Evolutionary conservation across 495 filamentous ascomycete species (phyloP).

Genomic region (Penicillium alfredii): DNA sequence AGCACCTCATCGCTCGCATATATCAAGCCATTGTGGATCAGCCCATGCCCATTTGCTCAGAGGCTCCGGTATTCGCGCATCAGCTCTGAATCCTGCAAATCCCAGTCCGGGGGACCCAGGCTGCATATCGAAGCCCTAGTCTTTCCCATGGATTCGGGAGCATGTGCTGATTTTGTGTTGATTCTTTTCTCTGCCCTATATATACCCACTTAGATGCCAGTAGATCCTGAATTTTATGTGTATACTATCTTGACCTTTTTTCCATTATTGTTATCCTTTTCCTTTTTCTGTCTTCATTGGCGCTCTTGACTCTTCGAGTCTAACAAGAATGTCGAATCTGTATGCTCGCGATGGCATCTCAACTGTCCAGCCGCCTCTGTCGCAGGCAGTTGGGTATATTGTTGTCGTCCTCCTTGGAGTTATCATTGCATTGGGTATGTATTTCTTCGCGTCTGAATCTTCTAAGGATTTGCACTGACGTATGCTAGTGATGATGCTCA

Average conservation of each 20-base stretch:
- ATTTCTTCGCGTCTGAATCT: neutral
- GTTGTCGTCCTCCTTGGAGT: constrained; percentile 30
- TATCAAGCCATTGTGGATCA: constrained; percentile 25
- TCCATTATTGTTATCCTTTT: too few relatives aligned
- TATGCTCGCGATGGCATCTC: constrained; percentile 15
- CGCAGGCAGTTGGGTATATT: constrained; percentile 34
- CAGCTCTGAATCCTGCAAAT: neutral
- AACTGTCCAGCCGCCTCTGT: constrained; percentile 28
- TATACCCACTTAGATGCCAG: neutral
- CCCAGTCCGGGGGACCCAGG: neutral
- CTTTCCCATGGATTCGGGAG: neutral
- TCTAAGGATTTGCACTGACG: neutral
- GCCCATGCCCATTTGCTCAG: constrained; percentile 3
- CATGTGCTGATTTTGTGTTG: neutral
- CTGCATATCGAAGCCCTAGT: constrained; percentile 1
- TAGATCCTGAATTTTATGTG: neutral
- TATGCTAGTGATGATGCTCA: constrained; percentile 30
- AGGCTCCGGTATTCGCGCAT: neutral
- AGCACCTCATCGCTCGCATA: constrained; percentile 25
- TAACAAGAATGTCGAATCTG: constrained; percentile 13
- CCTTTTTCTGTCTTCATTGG: neutral
- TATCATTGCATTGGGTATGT: constrained; percentile 26
- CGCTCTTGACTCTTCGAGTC: neutral
- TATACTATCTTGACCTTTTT: neutral
- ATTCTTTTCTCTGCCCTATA: too few relatives aligned